Evolutionary conservation across 495 filamentous ascomycete species (phyloP).

Genomic region (Aspergillus hancockii): DNA sequence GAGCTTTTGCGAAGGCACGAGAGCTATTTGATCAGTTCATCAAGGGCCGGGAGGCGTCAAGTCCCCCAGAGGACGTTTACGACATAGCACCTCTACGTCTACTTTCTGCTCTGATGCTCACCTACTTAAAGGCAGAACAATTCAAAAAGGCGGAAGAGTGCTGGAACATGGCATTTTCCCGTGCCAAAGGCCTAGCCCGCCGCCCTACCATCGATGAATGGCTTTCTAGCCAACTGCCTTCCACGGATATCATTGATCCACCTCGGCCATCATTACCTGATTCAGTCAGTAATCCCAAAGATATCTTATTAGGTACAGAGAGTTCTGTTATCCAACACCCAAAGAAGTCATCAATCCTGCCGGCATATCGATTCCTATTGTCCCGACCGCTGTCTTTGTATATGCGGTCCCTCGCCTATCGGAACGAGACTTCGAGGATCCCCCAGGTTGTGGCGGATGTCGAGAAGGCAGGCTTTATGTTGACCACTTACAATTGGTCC

Average conservation of each 20-base stretch:
- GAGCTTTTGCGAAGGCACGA: slow-evolving; percentile 53
- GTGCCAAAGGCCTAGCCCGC: slow-evolving; percentile 47
- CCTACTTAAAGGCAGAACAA: slow-evolving; percentile 55
- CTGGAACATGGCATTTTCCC: slow-evolving; percentile 62
- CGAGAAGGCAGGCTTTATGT: slow-evolving; percentile 59
- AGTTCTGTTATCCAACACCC: background rate
- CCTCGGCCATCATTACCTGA: slow-evolving; percentile 15
- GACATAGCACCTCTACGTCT: slow-evolving; percentile 54
- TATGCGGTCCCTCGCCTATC: slow-evolving; percentile 54
- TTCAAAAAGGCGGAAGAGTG: slow-evolving; percentile 60
- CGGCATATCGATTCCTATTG: slow-evolving; percentile 59
- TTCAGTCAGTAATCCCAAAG: background rate
- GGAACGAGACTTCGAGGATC: slow-evolving; percentile 48
- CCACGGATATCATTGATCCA: slow-evolving; percentile 1
- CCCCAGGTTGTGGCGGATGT: slow-evolving; percentile 51
- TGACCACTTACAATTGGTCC: slow-evolving; percentile 60
- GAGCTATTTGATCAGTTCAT: slow-evolving; percentile 58
- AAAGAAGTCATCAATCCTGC: slow-evolving; percentile 38
- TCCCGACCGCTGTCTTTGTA: slow-evolving; percentile 58
- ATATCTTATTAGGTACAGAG: slow-evolving; percentile 5
- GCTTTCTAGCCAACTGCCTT: slow-evolving; percentile 13
- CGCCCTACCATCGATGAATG: slow-evolving; percentile 23
- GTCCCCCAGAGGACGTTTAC: slow-evolving; percentile 18
- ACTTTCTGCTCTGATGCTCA: slow-evolving; percentile 65
- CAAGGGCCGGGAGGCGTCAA: slow-evolving; percentile 30